Evolutionary conservation across 1,284 basidiomycete species (phyloP).

Genomic region (Leccinum ponderosum): DNA sequence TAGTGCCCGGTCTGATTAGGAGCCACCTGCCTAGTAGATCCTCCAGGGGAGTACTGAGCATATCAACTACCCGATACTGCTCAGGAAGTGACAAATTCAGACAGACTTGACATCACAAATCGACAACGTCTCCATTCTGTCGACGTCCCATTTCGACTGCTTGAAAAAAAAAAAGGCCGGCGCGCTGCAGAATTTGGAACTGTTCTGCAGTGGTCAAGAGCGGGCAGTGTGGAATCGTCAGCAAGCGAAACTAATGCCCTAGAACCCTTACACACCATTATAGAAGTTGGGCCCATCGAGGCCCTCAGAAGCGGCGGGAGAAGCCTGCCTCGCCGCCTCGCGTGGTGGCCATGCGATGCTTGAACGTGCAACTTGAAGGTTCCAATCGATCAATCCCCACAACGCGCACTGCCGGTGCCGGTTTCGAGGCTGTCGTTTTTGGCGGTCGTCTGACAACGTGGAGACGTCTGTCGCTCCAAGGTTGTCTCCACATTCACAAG

Average conservation of each 20-base stretch:
- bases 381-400: conserved; percentile 1
- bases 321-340: conserved; percentile 8
- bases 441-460: neutral
- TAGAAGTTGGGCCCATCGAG: neutral
- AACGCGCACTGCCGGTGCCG: neutral
- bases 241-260: neutral
- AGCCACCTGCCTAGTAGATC: neutral
- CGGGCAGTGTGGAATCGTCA: neutral
- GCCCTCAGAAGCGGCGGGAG: neutral
- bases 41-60: neutral
- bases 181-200: neutral
- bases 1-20: neutral
- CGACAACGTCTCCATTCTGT: neutral
- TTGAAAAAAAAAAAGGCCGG: neutral
- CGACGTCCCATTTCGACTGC: neutral
- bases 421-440: neutral
- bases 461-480: neutral
- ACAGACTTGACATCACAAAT: neutral
- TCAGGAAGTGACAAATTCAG: neutral
- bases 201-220: neutral
- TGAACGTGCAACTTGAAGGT: neutral
- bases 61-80: neutral
- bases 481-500: neutral
- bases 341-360: conserved; percentile 14
- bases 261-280: neutral